Percentiles rank a stretch among this genome's conserved stretches.
These are phyloP conservation scores for Phalaenopsis equestris DNA, from an alignment of 106 monocot species.

Conservation along the genomic window DNA sequence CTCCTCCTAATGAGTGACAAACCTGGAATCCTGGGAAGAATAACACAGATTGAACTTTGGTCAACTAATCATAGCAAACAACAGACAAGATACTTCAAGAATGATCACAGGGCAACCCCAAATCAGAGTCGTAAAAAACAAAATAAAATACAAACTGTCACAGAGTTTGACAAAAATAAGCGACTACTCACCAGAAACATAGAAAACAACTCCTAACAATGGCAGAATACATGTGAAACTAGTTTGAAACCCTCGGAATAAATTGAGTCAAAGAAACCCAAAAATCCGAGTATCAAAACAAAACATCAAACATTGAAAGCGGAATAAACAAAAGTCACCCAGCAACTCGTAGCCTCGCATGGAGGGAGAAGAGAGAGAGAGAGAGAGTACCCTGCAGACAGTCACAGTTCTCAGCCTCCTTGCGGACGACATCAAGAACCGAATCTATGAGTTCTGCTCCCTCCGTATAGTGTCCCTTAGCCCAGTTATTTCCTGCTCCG, in stretches of 20 bases:
- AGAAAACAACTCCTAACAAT: neutral
- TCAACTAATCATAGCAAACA: neutral
- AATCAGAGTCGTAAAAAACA: neutral
- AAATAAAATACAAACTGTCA: neutral
- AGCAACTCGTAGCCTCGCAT: neutral
- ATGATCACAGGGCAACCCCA: neutral
- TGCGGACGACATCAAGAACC: constrained; percentile 30
- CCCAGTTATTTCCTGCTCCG: constrained; percentile 34
- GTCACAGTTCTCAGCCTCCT: constrained; percentile 37
- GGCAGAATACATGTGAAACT: neutral
- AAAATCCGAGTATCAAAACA: neutral
- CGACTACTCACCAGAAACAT: neutral
- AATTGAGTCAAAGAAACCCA: too few species aligned
- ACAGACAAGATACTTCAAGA: neutral
- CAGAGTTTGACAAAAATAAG: neutral
- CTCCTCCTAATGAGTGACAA: constrained; percentile 25
- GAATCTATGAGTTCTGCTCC: constrained; percentile 31
- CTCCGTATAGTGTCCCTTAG: constrained; percentile 31
- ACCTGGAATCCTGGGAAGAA: constrained; percentile 20
- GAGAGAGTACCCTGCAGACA: constrained; percentile 21
- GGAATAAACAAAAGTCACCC: neutral
- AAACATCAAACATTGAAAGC: neutral
- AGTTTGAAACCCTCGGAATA: neutral
- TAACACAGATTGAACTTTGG: neutral
- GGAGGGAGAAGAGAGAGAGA: neutral